Conservation (phyloP, 202 grass and related monocot genomes). For the Hordeum pubiflorum region DNA sequence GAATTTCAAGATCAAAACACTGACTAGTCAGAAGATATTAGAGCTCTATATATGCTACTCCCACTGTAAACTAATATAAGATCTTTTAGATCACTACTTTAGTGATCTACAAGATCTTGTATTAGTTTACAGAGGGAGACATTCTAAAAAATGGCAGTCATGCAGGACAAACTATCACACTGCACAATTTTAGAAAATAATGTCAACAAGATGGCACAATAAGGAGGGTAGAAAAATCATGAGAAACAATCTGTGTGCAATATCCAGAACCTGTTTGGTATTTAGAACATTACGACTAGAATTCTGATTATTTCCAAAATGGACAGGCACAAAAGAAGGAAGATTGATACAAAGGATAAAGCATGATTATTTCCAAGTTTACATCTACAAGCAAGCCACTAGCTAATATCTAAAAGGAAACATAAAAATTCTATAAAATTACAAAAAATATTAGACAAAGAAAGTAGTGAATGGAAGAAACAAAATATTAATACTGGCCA, state of each 20-base stretch:
- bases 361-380: slow-evolving; percentile 5
- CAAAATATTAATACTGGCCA: slow-evolving; percentile 1
- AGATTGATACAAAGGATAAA: neutral
- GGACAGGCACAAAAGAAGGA: neutral
- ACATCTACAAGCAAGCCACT: neutral
- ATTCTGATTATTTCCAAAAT: slow-evolving; percentile 9
- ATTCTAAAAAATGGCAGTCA: neutral
- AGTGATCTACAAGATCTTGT: too few relatives aligned
- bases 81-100: too few relatives aligned
- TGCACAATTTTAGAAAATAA: neutral
- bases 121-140: too few relatives aligned
- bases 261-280: neutral
- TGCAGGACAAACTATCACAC: neutral
- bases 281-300: neutral
- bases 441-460: neutral
- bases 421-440: neutral
- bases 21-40: neutral
- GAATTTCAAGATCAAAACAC: slow-evolving; percentile 7
- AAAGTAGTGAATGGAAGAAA: neutral
- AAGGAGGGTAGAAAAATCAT: neutral
- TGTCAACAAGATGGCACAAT: neutral
- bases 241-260: neutral
- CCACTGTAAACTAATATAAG: too few relatives aligned
- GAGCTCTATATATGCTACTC: neutral
- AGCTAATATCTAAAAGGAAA: neutral